A percentile compares a stretch with the other conserved stretches of the same genome.
phyloP scores from a whole-genome alignment of 2,329 filamentous ascomycete genomes.

The Sclerotinia minor region DNA sequence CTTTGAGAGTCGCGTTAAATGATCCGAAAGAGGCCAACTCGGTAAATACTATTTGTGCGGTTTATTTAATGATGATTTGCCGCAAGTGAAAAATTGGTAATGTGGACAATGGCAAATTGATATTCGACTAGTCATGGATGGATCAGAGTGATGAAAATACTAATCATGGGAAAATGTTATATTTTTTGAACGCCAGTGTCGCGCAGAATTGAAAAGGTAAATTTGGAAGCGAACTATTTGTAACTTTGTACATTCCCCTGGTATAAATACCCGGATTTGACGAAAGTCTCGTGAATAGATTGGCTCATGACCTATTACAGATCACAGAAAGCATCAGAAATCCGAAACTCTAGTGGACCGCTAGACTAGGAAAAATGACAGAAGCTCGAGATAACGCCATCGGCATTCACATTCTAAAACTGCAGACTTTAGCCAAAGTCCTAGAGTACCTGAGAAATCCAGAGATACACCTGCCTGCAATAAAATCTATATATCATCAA shows the following conservation, averaged over 20 bases:
- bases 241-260: not conserved
- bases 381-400: conserved; percentile 14
- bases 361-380: not conserved
- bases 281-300: fast-evolving
- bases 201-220: not conserved
- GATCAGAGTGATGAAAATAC: conserved; percentile 1
- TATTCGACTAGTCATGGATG: not conserved
- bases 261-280: not conserved
- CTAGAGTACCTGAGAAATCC: not conserved
- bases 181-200: conserved; percentile 1
- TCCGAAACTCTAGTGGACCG: not conserved
- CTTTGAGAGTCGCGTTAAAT: conserved; percentile 9
- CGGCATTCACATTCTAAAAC: not conserved
- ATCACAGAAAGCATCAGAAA: conserved; percentile 8
- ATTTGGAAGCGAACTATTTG: not conserved
- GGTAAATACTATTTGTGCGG: conserved; percentile 18
- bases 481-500: not conserved
- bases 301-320: not conserved
- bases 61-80: conserved; percentile 23
- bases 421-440: not conserved
- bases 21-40: conserved; percentile 5
- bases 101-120: not conserved
- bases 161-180: conserved; percentile 2
- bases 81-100: not conserved
- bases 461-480: not conserved